Base-by-base conservation (phyloP, 139 green algal genomes). In the Closterium sp. region DNA sequence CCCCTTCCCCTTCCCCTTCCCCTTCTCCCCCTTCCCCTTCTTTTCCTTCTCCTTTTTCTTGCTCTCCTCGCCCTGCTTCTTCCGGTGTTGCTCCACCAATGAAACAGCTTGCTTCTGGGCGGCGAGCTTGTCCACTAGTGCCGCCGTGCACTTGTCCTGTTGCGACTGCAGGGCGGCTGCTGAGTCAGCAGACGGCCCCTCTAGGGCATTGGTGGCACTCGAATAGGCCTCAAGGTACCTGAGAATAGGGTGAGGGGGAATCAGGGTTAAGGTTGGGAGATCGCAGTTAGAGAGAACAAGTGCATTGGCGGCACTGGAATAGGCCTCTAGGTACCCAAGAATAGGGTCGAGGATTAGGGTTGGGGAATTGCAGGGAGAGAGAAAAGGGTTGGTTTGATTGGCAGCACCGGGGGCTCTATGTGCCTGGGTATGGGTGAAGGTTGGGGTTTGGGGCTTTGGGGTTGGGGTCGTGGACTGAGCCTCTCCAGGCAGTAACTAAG, bases 1-100 rank as follows among this genome's bases (percentile, higher is more conserved):
- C 5, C 21, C n/a, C 33, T 35, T 36, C 76, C 30, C 23, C 83
- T 89, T 84, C 0, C 23, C 89, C 16, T 35, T 6, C 23, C 35
- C 87, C 10, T 34, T 35, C 33, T 5, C 87, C 85, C 76, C 88
- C 86, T 93, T 12, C 32, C 90, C 16, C 64, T 89, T 36, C 31
- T 90, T 94, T 5, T 33, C 33, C 55, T 90, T 94, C 33, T 84
- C 86, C 91, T 94, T 93, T 25, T 93, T 93, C 32, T 87, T 69
- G 31, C 4, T 10, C 23, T 31, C 87, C 5, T 87, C 34, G 3
- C 0, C 12, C 2, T 55, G 86, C 36, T 33, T 76, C 32, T 92
- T 76, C 89, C 87, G 91, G 81, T 94, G 91, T 32, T 94, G 85
- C 30, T 94, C 91, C 33, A 94, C 33, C 16, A 94, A 33, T 25